These are phyloP conservation scores for Metarhizium sp. DNA, from an alignment of 2,329 filamentous ascomycete species.

Conservation along the genomic window DNA sequence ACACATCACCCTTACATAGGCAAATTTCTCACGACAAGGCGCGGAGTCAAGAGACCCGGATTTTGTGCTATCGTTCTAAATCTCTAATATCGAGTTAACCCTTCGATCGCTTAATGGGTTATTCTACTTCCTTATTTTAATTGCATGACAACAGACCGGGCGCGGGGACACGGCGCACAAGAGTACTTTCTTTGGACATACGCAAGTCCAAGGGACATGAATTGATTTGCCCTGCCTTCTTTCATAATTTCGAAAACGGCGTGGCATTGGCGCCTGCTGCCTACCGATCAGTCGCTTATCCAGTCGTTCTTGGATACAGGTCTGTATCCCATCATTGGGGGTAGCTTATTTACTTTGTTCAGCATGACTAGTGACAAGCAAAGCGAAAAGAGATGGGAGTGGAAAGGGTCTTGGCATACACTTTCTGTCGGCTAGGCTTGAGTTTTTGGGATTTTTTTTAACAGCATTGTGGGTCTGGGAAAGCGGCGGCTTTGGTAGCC, in stretches of 20 bases:
- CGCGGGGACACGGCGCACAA: constrained; percentile 17
- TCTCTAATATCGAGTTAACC: not conserved
- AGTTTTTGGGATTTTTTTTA: not conserved
- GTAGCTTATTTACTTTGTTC: not conserved
- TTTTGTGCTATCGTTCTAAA: not conserved
- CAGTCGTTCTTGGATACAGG: not conserved
- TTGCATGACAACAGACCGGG: not conserved
- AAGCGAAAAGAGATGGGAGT: not conserved
- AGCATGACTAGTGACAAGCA: not conserved
- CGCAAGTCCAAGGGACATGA: not conserved
- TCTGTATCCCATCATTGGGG: not conserved
- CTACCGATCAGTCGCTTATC: not conserved
- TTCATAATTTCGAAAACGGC: not conserved
- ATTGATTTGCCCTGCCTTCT: not conserved
- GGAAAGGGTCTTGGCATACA: not conserved
- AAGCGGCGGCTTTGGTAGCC: not conserved
- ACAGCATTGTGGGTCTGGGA: not conserved
- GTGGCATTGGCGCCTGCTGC: not conserved
- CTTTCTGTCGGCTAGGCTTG: not conserved
- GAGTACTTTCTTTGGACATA: constrained; percentile 3
- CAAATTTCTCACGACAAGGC: not conserved
- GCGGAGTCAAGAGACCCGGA: not conserved
- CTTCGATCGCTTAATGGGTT: not conserved
- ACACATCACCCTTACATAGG: not conserved
- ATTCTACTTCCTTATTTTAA: not conserved